These are phyloP conservation scores for Trichodelitschia bisporula DNA, from an alignment of 495 filamentous ascomycete species.

Conservation along the genomic window DNA sequence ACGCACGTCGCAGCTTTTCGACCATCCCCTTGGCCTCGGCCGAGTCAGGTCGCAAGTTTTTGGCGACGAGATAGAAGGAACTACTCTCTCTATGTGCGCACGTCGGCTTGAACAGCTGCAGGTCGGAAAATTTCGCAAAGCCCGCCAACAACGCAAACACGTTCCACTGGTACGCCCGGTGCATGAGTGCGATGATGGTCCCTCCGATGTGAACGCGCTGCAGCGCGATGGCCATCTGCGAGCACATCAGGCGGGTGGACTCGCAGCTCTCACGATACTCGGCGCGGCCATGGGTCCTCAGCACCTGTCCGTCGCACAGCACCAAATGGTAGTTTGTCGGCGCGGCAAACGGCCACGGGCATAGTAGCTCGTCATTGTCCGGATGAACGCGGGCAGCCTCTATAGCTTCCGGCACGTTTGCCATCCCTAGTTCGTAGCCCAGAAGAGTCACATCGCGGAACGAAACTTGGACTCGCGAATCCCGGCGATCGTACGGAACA, in stretches of 20 bases:
- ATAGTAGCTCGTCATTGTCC: conserved; percentile 19
- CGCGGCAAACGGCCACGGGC: conserved; percentile 9
- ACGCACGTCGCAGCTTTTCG: conserved; percentile 4
- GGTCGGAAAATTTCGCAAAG: conserved; percentile 21
- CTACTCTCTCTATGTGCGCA: conserved; percentile 18
- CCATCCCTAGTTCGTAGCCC: conserved; percentile 22
- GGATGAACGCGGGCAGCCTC: conserved; percentile 21
- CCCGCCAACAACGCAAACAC: conserved; percentile 17
- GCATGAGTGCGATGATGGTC: conserved; percentile 24
- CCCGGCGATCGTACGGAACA: conserved; percentile 12
- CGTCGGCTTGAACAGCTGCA: conserved; percentile 24
- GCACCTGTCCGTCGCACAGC: conserved; percentile 31
- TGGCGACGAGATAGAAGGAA: conserved; percentile 33
- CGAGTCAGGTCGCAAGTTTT: conserved; percentile 15
- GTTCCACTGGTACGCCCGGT: conserved; percentile 21
- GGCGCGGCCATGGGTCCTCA: conserved; percentile 22
- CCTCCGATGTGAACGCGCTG: conserved; percentile 21
- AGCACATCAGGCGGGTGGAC: conserved; percentile 15
- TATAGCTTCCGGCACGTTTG: conserved; percentile 19
- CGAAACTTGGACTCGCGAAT: conserved; percentile 5
- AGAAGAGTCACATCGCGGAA: conserved; percentile 30
- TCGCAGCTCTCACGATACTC: conserved; percentile 20
- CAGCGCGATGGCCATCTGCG: conserved; percentile 25
- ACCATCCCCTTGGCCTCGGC: conserved; percentile 1
- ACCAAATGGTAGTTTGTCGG: conserved; percentile 23